These are phyloP conservation scores for Diaporthe velutina DNA, from an alignment of 2,329 filamentous ascomycete genomes.

Conservation along the genomic window DNA sequence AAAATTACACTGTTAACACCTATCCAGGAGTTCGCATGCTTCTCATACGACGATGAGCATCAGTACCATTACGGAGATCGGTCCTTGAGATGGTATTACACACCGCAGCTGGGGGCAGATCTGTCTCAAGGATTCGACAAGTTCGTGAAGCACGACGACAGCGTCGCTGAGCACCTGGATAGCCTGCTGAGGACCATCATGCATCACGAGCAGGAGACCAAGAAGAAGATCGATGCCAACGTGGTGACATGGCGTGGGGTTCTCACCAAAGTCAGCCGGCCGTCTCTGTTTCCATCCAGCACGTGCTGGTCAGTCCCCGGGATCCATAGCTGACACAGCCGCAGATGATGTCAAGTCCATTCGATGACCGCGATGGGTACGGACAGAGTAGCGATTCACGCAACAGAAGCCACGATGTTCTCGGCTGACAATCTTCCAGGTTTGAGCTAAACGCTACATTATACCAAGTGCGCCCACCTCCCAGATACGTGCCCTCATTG, in stretches of 20 bases:
- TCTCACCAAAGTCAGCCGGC: constrained; percentile 86
- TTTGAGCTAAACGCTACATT: constrained; percentile 97
- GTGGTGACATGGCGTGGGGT: constrained; percentile 96
- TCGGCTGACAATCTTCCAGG: constrained; percentile 57
- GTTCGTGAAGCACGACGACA: constrained; percentile 87
- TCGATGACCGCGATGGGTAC: constrained; percentile 84
- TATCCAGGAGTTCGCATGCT: constrained; percentile 85
- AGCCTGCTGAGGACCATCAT: constrained; percentile 83
- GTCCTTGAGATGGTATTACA: constrained; percentile 90
- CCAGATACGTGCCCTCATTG: constrained; percentile 35
- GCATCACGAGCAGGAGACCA: constrained; percentile 77
- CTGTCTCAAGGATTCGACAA: constrained; percentile 84
- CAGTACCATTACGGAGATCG: constrained; percentile 81
- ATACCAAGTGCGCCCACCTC: constrained; percentile 77
- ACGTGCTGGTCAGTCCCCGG: neutral
- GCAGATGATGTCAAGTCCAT: constrained; percentile 88
- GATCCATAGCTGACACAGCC: constrained; percentile 3
- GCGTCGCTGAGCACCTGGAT: constrained; percentile 88
- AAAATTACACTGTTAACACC: neutral
- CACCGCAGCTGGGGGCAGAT: constrained; percentile 77
- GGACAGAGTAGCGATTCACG: constrained; percentile 38
- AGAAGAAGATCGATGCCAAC: constrained; percentile 78
- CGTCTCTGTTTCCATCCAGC: neutral
- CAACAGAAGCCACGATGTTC: neutral
- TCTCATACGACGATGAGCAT: constrained; percentile 92